phyloP scores from a whole-genome alignment of 345 rosid species.

The Erucastrum elatum region DNA sequence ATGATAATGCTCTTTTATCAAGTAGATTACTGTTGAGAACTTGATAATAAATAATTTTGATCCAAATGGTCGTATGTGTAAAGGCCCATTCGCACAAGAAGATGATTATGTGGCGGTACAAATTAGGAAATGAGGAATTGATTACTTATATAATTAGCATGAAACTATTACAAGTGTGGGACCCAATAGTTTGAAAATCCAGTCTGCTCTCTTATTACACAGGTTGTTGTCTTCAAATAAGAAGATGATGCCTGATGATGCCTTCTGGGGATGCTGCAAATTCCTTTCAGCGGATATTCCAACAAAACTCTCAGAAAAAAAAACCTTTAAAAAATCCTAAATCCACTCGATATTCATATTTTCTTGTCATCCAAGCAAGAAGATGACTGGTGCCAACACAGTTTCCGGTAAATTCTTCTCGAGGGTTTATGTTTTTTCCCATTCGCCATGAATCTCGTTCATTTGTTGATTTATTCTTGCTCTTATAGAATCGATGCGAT shows the following conservation, averaged over 20 bases:
- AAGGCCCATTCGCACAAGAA: neutral
- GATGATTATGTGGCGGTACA: neutral
- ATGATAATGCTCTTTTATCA: neutral
- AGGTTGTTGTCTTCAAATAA: no score
- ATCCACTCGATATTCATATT: neutral
- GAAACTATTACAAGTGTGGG: neutral
- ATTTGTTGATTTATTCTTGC: neutral
- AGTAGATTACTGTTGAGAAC: no score
- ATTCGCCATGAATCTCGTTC: neutral
- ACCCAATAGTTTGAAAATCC: neutral
- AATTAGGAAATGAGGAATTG: neutral
- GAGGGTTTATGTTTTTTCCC: neutral
- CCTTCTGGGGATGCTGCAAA: neutral
- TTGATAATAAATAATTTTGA: no score
- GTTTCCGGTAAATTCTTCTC: conserved; percentile 21
- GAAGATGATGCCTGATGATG: no score
- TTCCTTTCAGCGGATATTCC: neutral
- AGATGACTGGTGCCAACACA: conserved; percentile 26
- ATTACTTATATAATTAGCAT: neutral
- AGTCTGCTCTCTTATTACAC: neutral
- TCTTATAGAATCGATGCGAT: neutral
- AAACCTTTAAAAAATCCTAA: neutral
- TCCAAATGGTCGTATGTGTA: neutral
- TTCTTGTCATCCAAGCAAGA: conserved; percentile 1
- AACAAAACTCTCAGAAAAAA: neutral